Percentiles rank a stretch among this genome's conserved stretches.
Conservation (phyloP, 768 basidiomycete genomes). For the Boletus vermiculosoides region DNA sequence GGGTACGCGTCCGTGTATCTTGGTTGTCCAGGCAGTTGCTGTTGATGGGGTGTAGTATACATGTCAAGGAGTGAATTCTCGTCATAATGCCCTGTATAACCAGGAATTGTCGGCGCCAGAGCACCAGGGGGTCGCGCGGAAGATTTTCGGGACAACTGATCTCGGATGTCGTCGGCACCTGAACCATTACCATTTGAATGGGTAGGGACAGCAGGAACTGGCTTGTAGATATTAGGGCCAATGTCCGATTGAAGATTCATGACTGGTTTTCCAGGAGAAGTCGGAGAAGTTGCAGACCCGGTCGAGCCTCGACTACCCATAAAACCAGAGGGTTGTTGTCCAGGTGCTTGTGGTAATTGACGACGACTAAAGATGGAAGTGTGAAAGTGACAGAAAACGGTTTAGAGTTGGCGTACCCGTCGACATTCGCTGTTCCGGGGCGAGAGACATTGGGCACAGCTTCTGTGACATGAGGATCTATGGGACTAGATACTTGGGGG, state of each 20-base stretch:
- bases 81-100: constrained; percentile 22
- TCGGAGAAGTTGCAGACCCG: constrained; percentile 22
- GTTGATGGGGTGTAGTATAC: constrained; percentile 24
- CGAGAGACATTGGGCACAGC: constrained; percentile 16
- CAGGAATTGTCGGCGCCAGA: constrained; percentile 27
- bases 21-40: constrained; percentile 19
- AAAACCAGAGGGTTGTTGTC: constrained; percentile 14
- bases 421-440: constrained; percentile 24
- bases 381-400: not conserved
- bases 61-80: constrained; percentile 24
- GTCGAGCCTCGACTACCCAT: constrained; percentile 19
- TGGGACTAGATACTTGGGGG: constrained; percentile 12
- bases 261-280: constrained; percentile 15
- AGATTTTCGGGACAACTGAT: constrained; percentile 18
- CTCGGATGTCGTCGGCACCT: constrained; percentile 21
- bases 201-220: constrained; percentile 30
- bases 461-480: constrained; percentile 19
- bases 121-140: constrained; percentile 32
- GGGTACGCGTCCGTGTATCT: constrained; percentile 20
- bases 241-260: constrained; percentile 17
- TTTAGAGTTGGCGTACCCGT: constrained; percentile 18
- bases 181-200: constrained; percentile 10
- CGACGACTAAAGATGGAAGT: constrained; percentile 22
- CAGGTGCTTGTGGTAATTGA: constrained; percentile 30
- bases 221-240: constrained; percentile 28